Conservation (phyloP, 768 basidiomycete genomes). For the Rubroboletus satanas region DNA sequence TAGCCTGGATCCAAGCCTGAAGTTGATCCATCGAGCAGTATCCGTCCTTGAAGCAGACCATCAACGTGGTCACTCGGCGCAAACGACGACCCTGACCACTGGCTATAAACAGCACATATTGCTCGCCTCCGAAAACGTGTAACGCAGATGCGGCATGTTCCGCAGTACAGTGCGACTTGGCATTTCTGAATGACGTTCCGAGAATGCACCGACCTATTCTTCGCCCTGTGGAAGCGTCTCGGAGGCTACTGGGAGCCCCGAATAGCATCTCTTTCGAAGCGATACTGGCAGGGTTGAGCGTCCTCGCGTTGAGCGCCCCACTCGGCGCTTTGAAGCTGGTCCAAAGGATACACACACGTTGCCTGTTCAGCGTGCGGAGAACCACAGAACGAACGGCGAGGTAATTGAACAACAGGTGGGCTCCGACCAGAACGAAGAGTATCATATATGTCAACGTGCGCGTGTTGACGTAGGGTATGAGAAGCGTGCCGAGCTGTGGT, state of each 20-base stretch:
- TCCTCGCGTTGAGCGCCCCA: constrained; percentile 9
- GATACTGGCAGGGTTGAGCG: constrained; percentile 36
- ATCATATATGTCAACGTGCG: constrained; percentile 46
- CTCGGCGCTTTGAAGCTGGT: constrained; percentile 11
- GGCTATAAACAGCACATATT: constrained; percentile 52
- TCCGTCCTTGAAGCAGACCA: constrained; percentile 50
- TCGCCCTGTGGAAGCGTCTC: constrained; percentile 33
- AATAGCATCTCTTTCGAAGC: constrained; percentile 46
- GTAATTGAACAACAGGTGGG: constrained; percentile 59
- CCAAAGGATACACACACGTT: constrained; percentile 56
- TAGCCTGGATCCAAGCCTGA: constrained; percentile 47
- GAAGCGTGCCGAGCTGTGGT: constrained; percentile 52
- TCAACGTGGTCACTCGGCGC: constrained; percentile 27
- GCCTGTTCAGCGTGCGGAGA: constrained; percentile 56
- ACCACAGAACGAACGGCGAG: constrained; percentile 55
- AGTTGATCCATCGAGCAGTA: constrained; percentile 47
- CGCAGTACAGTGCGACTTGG: constrained; percentile 3
- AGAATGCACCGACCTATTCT: constrained; percentile 46
- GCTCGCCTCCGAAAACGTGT: constrained; percentile 40
- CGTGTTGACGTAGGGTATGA: constrained; percentile 54
- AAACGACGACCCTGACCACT: background rate
- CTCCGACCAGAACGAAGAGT: constrained; percentile 47
- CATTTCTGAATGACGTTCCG: constrained; percentile 42
- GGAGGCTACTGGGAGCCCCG: constrained; percentile 35
- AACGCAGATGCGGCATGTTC: constrained; percentile 30